Conservation (phyloP, 768 basidiomycete species). For the Jaapia argillacea region DNA sequence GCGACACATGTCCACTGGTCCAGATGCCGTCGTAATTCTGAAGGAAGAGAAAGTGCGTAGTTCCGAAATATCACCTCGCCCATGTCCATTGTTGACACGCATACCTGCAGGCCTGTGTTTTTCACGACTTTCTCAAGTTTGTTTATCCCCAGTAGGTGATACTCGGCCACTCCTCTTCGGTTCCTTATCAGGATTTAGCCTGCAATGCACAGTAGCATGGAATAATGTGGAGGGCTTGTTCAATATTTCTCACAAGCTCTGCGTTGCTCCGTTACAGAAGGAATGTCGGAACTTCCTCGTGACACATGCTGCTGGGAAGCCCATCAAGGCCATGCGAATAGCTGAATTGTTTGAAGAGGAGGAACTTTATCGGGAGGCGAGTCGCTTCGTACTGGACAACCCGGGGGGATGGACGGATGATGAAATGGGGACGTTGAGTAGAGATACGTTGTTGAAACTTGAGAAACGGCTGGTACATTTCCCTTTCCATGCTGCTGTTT, state of each 20-base stretch:
- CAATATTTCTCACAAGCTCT: slow-evolving; percentile 86
- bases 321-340: slow-evolving; percentile 88
- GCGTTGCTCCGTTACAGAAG: slow-evolving; percentile 69
- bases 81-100: slow-evolving; percentile 1
- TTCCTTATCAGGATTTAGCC: slow-evolving; percentile 24
- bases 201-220: slow-evolving; percentile 92
- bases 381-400: slow-evolving; percentile 87
- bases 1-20: no score
- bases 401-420: slow-evolving; percentile 79
- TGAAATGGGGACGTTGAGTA: slow-evolving; percentile 72
- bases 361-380: slow-evolving; percentile 83
- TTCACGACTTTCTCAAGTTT: slow-evolving; percentile 91
- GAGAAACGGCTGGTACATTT: slow-evolving; percentile 79
- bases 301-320: slow-evolving; percentile 85
- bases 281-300: slow-evolving; percentile 84
- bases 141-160: slow-evolving; percentile 76
- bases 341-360: slow-evolving; percentile 88
- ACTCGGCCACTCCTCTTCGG: not conserved
- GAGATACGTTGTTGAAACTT: slow-evolving; percentile 78
- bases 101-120: slow-evolving; percentile 53
- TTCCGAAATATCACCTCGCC: no score
- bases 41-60: slow-evolving; percentile 73
- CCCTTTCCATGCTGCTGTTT: slow-evolving; percentile 3
- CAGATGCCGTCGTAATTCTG: slow-evolving; percentile 73
- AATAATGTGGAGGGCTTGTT: slow-evolving; percentile 88